A percentile compares a stretch with the other conserved stretches of the same genome.
Evolutionary conservation across 305 asterid species (phyloP).

Genomic region (Rubia peregrina): DNA sequence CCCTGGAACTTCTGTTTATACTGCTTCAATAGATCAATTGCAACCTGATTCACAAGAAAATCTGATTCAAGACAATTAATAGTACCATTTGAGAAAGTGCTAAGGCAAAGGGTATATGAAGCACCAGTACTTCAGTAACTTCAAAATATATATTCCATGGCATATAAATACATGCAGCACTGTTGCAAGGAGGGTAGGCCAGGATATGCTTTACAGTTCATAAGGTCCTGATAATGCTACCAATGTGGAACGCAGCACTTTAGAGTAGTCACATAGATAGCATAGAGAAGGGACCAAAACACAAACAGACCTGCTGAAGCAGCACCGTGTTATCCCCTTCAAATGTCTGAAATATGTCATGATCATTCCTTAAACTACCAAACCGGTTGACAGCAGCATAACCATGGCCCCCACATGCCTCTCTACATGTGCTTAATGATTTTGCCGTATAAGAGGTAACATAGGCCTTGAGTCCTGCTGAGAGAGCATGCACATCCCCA

Average conservation of each 20-base stretch:
- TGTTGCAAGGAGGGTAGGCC: neutral
- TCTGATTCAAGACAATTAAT: neutral
- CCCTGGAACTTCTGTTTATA: slow-evolving; percentile 78
- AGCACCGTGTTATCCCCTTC: slow-evolving; percentile 99
- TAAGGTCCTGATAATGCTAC: neutral
- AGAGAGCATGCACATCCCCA: slow-evolving; percentile 84
- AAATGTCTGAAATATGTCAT: slow-evolving; percentile 93
- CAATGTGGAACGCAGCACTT: neutral
- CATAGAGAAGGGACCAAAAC: neutral
- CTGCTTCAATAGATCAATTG: slow-evolving; percentile 83
- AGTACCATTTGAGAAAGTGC: neutral
- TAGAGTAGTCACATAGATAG: neutral
- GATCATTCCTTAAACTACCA: slow-evolving; percentile 94
- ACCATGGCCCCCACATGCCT: slow-evolving; percentile 98
- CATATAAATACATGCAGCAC: too few species aligned
- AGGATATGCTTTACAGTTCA: neutral
- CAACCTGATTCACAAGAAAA: slow-evolving; percentile 48
- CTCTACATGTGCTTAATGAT: slow-evolving; percentile 83
- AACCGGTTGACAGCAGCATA: slow-evolving; percentile 95
- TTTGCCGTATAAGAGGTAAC: slow-evolving; percentile 77
- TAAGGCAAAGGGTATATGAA: neutral
- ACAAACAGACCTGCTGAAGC: slow-evolving; percentile 66
- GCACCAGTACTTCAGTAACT: neutral
- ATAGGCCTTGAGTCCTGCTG: slow-evolving; percentile 94
- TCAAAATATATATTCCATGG: neutral